Evolutionary conservation across 495 filamentous ascomycete genomes (phyloP).

Genomic region (Penicillium egyptiacum): DNA sequence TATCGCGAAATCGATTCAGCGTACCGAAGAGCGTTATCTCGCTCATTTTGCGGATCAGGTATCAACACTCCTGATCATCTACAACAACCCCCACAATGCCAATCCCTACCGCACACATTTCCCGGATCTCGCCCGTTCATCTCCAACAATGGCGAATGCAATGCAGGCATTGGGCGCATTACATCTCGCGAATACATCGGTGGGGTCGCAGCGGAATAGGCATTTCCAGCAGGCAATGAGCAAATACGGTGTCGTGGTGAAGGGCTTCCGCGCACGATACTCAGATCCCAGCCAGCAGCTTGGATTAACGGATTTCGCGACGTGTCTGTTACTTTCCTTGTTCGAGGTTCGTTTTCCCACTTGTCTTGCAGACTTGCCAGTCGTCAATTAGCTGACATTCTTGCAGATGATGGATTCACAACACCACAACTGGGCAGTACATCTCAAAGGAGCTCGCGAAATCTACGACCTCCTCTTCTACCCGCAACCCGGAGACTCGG

Average conservation of each 20-base stretch:
- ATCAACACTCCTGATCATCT: conserved; percentile 40
- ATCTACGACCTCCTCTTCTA: conserved; percentile 43
- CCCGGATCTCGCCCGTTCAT: conserved; percentile 39
- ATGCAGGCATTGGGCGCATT: conserved; percentile 48
- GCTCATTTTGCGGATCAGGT: conserved; percentile 42
- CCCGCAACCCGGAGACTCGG: conserved; percentile 26
- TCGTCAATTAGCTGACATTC: conserved; percentile 6
- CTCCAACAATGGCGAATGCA: conserved; percentile 40
- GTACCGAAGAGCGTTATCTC: conserved; percentile 37
- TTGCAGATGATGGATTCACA: conserved; percentile 48
- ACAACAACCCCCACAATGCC: conserved; percentile 37
- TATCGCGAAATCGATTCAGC: conserved; percentile 28
- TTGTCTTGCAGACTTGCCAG: background rate
- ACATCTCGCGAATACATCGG: conserved; percentile 44
- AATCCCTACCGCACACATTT: conserved; percentile 42
- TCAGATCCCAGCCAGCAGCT: conserved; percentile 29
- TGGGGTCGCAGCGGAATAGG: conserved; percentile 32
- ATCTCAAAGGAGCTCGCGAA: conserved; percentile 44
- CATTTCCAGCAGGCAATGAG: conserved; percentile 47
- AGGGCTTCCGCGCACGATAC: conserved; percentile 36
- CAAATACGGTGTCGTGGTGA: conserved; percentile 43
- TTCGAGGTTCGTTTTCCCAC: conserved; percentile 36
- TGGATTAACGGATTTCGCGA: conserved; percentile 40
- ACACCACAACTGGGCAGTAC: conserved; percentile 42
- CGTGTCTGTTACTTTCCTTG: conserved; percentile 40